phyloP scores from a whole-genome alignment of 2,329 filamentous ascomycete genomes.

The Aspergillus fijiensis region DNA sequence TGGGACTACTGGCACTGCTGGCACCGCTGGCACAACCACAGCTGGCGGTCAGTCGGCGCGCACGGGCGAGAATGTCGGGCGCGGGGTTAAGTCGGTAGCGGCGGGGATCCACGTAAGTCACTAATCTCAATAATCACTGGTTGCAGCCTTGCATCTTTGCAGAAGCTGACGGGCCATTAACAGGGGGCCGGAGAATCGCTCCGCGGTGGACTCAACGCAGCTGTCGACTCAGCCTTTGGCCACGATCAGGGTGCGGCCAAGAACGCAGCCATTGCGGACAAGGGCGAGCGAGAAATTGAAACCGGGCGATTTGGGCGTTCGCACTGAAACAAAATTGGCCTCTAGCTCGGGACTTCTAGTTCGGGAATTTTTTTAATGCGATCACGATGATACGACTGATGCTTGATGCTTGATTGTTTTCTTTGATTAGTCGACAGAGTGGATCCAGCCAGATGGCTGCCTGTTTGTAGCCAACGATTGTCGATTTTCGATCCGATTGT shows the following conservation, averaged over 20 bases:
- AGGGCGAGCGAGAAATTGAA: slow-evolving; percentile 37
- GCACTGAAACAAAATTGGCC: not conserved
- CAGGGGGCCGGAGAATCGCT: slow-evolving; percentile 44
- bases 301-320: slow-evolving; percentile 27
- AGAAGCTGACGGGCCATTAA: slow-evolving; percentile 5
- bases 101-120: slow-evolving; percentile 39
- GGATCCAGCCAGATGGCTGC: not conserved
- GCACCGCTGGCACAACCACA: not conserved
- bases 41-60: slow-evolving; percentile 17
- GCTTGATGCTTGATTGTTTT: not conserved
- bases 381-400: not conserved
- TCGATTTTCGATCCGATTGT: too few species aligned
- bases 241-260: slow-evolving; percentile 35
- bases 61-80: slow-evolving; percentile 24
- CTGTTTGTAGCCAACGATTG: not conserved
- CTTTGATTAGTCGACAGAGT: not conserved
- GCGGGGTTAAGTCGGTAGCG: slow-evolving; percentile 27
- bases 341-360: not conserved
- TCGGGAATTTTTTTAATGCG: not conserved
- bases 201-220: slow-evolving; percentile 39
- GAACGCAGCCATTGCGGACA: slow-evolving; percentile 38
- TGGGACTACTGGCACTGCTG: too few species aligned
- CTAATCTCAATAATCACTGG: not conserved
- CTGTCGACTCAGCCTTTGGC: slow-evolving; percentile 41
- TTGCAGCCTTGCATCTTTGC: not conserved